Evolutionary conservation across 192 early-diverging fungal species (phyloP), one percentile per base, ranked within the genome.

Genomic region (Backusella macrospora): DNA sequence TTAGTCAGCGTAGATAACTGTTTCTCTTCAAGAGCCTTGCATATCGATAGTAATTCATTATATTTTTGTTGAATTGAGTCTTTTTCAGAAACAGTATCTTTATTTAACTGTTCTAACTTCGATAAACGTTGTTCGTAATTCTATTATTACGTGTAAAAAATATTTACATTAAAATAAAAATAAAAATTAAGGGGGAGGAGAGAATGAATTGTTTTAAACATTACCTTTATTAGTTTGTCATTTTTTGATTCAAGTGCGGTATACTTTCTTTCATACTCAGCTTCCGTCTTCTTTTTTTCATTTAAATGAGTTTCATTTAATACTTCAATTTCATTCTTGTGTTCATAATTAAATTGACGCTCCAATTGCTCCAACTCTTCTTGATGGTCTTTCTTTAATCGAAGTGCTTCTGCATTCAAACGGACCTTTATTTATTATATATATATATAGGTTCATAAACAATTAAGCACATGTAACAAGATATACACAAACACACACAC

Each of bases 191-290:
- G 29, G 29, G 29, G 29, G 2, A 34, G 29, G 10, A 59, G 10
- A 59, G 26, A 4, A 21, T 26, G 9, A 12, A 26, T 0, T 21
- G 6, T 18, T 49, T n/a, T 59, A 26, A 26, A 5, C 18, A 26
- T 59, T 59, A 59, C 52, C 52, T 59, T 23, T 59, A 26, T 14
- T 59, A 12, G 10, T 26, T 59, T 12, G 21, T 59, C 52, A 9
- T 26, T 59, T 59, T 59, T 59, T 13, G 21, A 59, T 59, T 59
- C 52, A 59, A 59, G 21, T 12, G 52, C 52, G 52, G 52, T 59
- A 59, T 23, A 59, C 5, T 59, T 59, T 59, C 21, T 59, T 23
- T 59, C 52, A 23, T 59, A 21, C 4, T 59, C 52, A 59, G 18
- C 0, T 23, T 26, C 52, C 4, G 26, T 4, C 4, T 59, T 59